Percentiles rank a stretch among this genome's conserved stretches.
Evolutionary conservation across 2,329 filamentous ascomycete genomes (phyloP).

Genomic region (Talaromyces islandicus): DNA sequence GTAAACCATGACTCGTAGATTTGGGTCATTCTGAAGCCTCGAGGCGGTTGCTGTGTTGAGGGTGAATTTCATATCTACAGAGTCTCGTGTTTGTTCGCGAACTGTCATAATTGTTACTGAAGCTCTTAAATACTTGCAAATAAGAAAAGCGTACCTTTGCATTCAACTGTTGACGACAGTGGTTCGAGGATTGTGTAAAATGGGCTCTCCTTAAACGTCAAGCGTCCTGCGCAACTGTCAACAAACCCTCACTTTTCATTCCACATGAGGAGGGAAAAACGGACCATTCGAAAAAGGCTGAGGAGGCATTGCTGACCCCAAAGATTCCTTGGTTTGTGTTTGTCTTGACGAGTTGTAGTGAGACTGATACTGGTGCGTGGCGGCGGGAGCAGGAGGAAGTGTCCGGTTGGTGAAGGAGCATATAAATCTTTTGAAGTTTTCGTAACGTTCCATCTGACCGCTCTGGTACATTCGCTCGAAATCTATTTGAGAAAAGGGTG

Average conservation of each 20-base stretch:
- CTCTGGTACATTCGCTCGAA: slow-evolving; percentile 21
- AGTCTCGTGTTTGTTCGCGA: slow-evolving; percentile 55
- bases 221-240: slow-evolving; percentile 37
- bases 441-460: slow-evolving; percentile 22
- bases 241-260: slow-evolving; percentile 23
- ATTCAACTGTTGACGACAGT: slow-evolving; percentile 59
- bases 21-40: slow-evolving; percentile 55
- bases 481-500: slow-evolving; percentile 13
- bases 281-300: slow-evolving; percentile 24
- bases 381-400: slow-evolving; percentile 22
- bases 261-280: slow-evolving; percentile 9
- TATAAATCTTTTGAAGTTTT: slow-evolving; percentile 27
- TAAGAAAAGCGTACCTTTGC: slow-evolving; percentile 58
- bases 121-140: slow-evolving; percentile 2
- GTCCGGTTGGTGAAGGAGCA: slow-evolving; percentile 21
- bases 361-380: slow-evolving; percentile 20
- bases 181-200: slow-evolving; percentile 70
- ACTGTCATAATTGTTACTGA: slow-evolving; percentile 36
- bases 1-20: slow-evolving; percentile 72
- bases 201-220: slow-evolving; percentile 69
- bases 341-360: slow-evolving; percentile 17
- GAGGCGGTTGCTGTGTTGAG: slow-evolving; percentile 50
- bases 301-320: slow-evolving; percentile 26
- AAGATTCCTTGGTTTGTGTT: slow-evolving; percentile 21
- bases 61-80: slow-evolving; percentile 52